Percentiles rank a stretch among this genome's conserved stretches.
Conservation (phyloP, 441 rosid species). For the Populus hybrid region DNA sequence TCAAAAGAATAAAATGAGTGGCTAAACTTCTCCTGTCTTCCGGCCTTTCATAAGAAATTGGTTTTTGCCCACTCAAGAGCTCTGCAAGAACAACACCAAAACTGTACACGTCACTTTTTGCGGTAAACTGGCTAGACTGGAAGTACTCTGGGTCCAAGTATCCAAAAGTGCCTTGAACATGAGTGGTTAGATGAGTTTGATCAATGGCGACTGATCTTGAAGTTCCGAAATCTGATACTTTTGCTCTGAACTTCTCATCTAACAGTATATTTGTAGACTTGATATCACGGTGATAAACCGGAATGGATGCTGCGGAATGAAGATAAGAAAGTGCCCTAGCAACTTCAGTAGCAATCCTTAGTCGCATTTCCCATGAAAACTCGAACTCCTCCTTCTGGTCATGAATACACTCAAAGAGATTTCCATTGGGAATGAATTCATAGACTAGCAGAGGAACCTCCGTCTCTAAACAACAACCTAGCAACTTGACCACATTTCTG, state of each 20-base stretch:
- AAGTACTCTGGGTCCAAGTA: conserved; percentile 42
- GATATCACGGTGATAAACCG: conserved; percentile 4
- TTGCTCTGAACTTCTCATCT: neutral
- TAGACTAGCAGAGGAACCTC: neutral
- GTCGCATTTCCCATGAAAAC: conserved; percentile 1
- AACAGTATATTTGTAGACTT: conserved; percentile 5
- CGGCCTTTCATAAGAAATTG: neutral
- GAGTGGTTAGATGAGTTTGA: conserved; percentile 23
- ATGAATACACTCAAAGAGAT: neutral
- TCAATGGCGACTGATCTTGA: conserved; percentile 26
- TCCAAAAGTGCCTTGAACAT: conserved; percentile 39
- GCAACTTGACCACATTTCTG: neutral
- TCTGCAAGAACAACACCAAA: conserved; percentile 42
- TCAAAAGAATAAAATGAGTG: neutral
- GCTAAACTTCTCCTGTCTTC: conserved; percentile 3
- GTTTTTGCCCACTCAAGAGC: conserved; percentile 13
- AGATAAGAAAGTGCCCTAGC: neutral
- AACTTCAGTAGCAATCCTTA: neutral
- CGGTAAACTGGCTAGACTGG: conserved; percentile 19
- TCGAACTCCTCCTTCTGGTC: neutral
- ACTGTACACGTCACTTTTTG: conserved; percentile 34
- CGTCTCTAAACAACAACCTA: conserved; percentile 2
- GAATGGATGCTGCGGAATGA: neutral
- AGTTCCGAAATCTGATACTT: conserved; percentile 10
- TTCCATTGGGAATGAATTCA: conserved; percentile 11